phyloP scores from a whole-genome alignment of 441 rosid genomes.

The Populus trichocarpa region DNA sequence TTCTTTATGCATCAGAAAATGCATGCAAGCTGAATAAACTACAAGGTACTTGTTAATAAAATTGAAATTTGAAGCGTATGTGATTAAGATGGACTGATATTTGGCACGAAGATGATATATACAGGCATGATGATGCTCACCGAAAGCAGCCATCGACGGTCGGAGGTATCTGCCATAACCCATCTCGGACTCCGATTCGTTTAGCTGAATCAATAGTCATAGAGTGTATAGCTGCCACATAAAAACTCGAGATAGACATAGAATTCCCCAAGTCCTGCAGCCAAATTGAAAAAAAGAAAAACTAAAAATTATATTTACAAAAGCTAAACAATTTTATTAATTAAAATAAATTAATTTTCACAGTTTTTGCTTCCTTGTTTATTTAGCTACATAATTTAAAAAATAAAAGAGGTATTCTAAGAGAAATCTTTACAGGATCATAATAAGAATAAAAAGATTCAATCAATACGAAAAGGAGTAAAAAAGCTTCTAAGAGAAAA shows the following conservation, averaged over 20 bases:
- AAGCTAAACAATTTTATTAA: too few relatives aligned
- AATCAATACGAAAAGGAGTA: too few relatives aligned
- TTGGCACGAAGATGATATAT: neutral
- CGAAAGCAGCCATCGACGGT: conserved; percentile 53
- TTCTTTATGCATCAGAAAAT: too few relatives aligned
- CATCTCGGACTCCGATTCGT: conserved; percentile 43
- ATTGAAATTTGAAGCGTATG: neutral
- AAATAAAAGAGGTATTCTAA: too few relatives aligned
- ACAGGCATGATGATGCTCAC: conserved; percentile 17
- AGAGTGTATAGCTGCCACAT: conserved; percentile 55
- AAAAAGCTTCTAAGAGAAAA: too few relatives aligned
- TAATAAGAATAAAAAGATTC: too few relatives aligned
- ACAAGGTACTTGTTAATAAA: neutral
- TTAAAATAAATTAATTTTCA: too few relatives aligned
- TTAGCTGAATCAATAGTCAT: conserved; percentile 53
- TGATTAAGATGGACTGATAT: neutral
- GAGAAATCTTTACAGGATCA: too few relatives aligned
- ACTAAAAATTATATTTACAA: neutral
- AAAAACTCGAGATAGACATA: conserved; percentile 38
- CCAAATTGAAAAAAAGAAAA: neutral
- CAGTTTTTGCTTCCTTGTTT: too few relatives aligned
- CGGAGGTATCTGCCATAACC: conserved; percentile 59
- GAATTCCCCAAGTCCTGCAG: conserved; percentile 56
- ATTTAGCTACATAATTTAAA: too few relatives aligned
- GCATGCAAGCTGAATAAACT: neutral